phyloP scores from a whole-genome alignment of 2,329 filamentous ascomycete genomes.

The Purpureocillium lavendulum region DNA sequence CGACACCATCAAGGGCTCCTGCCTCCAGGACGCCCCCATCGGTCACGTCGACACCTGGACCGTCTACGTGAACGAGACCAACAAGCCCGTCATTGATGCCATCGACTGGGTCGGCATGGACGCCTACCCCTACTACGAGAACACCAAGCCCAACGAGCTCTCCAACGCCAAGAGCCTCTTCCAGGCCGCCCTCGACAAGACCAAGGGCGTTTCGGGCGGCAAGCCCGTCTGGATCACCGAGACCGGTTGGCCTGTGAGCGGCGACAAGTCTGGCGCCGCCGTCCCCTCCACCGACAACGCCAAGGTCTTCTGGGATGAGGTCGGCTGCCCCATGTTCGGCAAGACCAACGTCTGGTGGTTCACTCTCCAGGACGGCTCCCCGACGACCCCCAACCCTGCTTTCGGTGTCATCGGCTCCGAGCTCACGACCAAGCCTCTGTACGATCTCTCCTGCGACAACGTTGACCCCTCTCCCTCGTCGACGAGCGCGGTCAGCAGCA shows the following conservation, averaged over 20 bases:
- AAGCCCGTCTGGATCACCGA: conserved; percentile 83
- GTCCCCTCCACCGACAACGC: conserved; percentile 60
- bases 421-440: conserved; percentile 47
- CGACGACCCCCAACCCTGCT: conserved; percentile 52
- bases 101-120: conserved; percentile 78
- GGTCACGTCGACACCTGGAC: conserved; percentile 92
- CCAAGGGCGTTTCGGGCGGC: conserved; percentile 46
- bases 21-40: conserved; percentile 48
- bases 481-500: conserved; percentile 2
- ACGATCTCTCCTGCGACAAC: conserved; percentile 51
- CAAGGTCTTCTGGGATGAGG: conserved; percentile 70
- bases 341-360: conserved; percentile 67
- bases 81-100: conserved; percentile 59
- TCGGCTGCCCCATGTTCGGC: conserved; percentile 64
- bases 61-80: conserved; percentile 64
- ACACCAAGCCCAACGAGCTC: conserved; percentile 58
- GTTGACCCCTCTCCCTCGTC: conserved; percentile 4
- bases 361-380: conserved; percentile 60
- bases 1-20: conserved; percentile 52
- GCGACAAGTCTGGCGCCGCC: conserved; percentile 51
- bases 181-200: conserved; percentile 54
- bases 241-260: conserved; percentile 78
- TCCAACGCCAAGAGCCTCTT: conserved; percentile 58
- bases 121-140: conserved; percentile 79
- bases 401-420: conserved; percentile 60